Percentiles rank a stretch among this genome's conserved stretches.
These are phyloP conservation scores for Funneliformis caledonium DNA, from an alignment of 371 early-diverging fungal genomes.

Conservation along the genomic window DNA sequence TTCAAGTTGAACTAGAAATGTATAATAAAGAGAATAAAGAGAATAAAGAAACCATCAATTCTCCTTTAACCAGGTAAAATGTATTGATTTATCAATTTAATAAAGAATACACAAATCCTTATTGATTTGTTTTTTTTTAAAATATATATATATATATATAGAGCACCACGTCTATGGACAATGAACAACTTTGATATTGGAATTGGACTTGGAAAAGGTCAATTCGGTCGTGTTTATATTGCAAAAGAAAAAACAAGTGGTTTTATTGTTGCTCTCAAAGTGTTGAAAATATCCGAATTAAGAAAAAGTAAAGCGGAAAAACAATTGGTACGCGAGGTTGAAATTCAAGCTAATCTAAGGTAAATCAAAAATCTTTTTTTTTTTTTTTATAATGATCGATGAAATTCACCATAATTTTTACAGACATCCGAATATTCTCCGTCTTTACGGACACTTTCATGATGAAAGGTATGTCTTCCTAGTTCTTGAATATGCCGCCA, in stretches of 20 bases:
- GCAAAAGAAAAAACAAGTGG: conserved; percentile 88
- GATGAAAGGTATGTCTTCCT: conserved; percentile 91
- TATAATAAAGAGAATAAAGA: no score
- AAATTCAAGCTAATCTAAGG: conserved; percentile 94
- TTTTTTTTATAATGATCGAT: background rate
- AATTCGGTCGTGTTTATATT: conserved; percentile 97
- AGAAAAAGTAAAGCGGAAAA: conserved; percentile 73
- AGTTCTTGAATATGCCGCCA: conserved; percentile 95
- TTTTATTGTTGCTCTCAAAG: conserved; percentile 93
- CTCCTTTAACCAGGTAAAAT: no score
- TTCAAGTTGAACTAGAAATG: no score
- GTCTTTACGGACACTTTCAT: conserved; percentile 98
- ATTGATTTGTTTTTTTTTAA: background rate
- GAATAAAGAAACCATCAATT: no score
- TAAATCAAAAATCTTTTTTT: background rate
- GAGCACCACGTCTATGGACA: conserved; percentile 61
- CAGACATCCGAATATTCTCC: conserved; percentile 87
- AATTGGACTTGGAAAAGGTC: conserved; percentile 91
- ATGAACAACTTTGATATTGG: conserved; percentile 98
- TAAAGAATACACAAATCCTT: no score
- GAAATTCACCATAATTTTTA: background rate
- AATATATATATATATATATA: background rate
- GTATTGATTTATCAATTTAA: no score
- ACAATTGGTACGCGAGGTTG: conserved; percentile 95
- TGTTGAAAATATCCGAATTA: conserved; percentile 87